Percentiles rank a stretch among this genome's conserved stretches.
Evolutionary conservation across 176 grass and related monocot genomes (phyloP).

Genomic region (Zizania latifolia): DNA sequence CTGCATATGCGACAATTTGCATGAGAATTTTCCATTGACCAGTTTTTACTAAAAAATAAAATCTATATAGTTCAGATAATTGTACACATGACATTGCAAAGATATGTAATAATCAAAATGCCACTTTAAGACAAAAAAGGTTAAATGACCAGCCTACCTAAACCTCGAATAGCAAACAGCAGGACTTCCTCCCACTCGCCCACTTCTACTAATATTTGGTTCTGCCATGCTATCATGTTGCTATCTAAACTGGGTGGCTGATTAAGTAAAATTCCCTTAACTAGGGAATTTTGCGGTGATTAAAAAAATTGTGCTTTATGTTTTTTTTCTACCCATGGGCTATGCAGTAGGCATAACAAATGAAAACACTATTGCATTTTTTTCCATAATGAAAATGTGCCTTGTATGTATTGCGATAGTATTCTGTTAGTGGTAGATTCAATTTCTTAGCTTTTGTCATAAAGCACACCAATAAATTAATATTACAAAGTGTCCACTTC

Average conservation of each 20-base stretch:
- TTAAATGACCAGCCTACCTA: neutral
- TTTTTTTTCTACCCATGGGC: too few relatives aligned
- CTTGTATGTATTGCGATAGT: too few relatives aligned
- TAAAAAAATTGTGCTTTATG: too few relatives aligned
- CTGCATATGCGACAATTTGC: slow-evolving; percentile 33
- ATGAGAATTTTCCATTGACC: neutral
- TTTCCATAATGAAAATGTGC: neutral
- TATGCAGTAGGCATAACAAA: too few relatives aligned
- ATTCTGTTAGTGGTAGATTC: neutral
- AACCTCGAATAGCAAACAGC: neutral
- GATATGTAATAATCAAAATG: neutral
- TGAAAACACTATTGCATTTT: neutral
- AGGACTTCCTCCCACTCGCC: neutral
- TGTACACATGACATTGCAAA: neutral
- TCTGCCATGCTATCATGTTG: neutral
- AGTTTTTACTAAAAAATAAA: neutral
- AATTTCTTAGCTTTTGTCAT: neutral
- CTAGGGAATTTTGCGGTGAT: too few relatives aligned
- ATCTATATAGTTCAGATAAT: neutral
- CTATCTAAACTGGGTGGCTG: neutral
- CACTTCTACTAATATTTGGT: too few relatives aligned
- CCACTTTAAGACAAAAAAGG: neutral
- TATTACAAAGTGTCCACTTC: neutral
- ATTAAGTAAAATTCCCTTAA: too few relatives aligned
- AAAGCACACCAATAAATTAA: neutral